phyloP scores from a whole-genome alignment of 2,329 filamentous ascomycete species.

The Lecanicillium sp. region DNA sequence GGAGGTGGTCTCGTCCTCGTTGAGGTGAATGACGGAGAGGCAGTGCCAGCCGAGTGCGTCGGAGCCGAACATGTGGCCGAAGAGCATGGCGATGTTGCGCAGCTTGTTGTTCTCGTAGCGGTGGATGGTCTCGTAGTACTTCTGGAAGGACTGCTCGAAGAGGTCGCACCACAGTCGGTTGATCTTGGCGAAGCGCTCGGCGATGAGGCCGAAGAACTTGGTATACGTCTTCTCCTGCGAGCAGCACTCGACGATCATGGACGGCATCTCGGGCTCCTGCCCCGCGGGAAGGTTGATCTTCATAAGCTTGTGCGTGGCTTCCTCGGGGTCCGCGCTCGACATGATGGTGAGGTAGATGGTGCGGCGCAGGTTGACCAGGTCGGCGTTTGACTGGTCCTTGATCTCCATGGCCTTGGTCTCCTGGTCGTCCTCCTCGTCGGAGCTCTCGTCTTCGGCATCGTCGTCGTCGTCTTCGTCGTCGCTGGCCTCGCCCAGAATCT shows the following conservation, averaged over 20 bases:
- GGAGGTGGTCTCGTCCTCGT: conserved; percentile 94
- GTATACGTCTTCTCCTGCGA: conserved; percentile 95
- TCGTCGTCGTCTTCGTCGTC: conserved; percentile 72
- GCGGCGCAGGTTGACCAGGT: conserved; percentile 85
- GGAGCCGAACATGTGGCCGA: conserved; percentile 81
- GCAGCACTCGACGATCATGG: conserved; percentile 96
- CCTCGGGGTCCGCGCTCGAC: conserved; percentile 92
- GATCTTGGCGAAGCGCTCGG: conserved; percentile 90
- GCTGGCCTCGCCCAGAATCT: conserved; percentile 90
- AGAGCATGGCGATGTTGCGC: conserved; percentile 91
- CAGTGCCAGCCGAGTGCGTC: conserved; percentile 93
- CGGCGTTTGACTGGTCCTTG: conserved; percentile 95
- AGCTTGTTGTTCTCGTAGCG: conserved; percentile 93
- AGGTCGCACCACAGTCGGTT: conserved; percentile 92
- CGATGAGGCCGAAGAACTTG: conserved; percentile 93
- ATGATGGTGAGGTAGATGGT: conserved; percentile 98
- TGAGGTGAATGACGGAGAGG: conserved; percentile 76
- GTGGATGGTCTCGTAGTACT: conserved; percentile 97
- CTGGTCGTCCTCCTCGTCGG: conserved; percentile 64
- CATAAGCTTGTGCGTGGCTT: conserved; percentile 96
- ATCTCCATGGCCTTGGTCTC: conserved; percentile 86
- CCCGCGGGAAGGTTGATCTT: conserved; percentile 83
- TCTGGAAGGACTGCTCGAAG: conserved; percentile 82
- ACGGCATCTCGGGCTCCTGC: conserved; percentile 82
- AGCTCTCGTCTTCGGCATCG: conserved; percentile 59